Evolutionary conservation across 2,329 filamentous ascomycete genomes (phyloP).

Genomic region (Colletotrichum navitas): DNA sequence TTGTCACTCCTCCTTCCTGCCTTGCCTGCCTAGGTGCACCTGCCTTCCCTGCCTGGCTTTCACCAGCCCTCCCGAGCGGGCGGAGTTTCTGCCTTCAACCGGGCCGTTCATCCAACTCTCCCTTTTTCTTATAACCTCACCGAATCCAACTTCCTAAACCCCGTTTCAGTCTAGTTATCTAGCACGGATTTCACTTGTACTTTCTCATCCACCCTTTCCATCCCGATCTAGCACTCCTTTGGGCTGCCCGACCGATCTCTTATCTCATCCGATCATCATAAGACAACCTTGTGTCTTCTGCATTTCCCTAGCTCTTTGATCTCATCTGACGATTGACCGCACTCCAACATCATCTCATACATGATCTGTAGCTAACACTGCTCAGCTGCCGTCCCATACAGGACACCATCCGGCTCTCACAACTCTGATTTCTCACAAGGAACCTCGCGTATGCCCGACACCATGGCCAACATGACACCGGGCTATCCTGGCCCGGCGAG

Average conservation of each 20-base stretch:
- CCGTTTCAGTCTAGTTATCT: background rate
- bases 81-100: background rate
- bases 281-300: too few species aligned
- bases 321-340: background rate
- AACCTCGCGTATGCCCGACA: background rate
- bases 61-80: background rate
- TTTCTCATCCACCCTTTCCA: background rate
- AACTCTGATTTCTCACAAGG: background rate
- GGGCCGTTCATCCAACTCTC: background rate
- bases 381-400: conserved; percentile 12
- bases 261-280: background rate
- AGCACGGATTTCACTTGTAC: background rate
- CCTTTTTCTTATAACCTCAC: background rate
- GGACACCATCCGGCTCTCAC: conserved; percentile 1
- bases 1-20: background rate
- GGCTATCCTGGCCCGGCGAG: background rate
- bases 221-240: background rate
- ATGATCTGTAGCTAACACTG: background rate
- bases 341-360: background rate
- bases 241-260: background rate
- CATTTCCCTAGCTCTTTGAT: background rate
- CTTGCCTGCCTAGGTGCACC: background rate
- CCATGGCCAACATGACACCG: background rate
- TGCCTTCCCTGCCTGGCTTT: background rate
- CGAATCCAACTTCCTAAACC: background rate